Percentiles rank a stretch among this genome's conserved stretches.
Conservation (phyloP, 2,329 filamentous ascomycete species). For the Neopestalotiopsis clavispora region DNA sequence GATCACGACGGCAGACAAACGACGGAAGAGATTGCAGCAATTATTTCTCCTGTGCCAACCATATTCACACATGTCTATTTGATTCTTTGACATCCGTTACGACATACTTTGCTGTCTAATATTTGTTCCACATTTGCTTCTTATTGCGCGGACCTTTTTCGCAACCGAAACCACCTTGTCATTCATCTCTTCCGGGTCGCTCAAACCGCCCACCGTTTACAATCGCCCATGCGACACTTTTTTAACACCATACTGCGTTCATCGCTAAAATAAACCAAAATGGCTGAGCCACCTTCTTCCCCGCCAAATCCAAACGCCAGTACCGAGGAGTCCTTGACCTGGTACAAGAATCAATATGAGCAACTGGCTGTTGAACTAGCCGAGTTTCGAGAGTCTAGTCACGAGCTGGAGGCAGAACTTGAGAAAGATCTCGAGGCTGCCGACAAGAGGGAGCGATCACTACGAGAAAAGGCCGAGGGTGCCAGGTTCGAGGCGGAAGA, state of each 20-base stretch:
- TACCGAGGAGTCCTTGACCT: slow-evolving; percentile 79
- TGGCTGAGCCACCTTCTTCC: slow-evolving; percentile 67
- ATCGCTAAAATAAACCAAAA: slow-evolving; percentile 33
- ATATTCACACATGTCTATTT: slow-evolving; percentile 1
- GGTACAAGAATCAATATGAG: slow-evolving; percentile 97
- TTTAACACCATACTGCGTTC: not conserved
- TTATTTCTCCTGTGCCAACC: not conserved
- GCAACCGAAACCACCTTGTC: not conserved
- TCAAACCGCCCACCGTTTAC: not conserved
- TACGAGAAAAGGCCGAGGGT: slow-evolving; percentile 86
- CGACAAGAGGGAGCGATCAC: slow-evolving; percentile 85
- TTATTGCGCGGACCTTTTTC: not conserved
- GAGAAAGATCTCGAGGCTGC: slow-evolving; percentile 96
- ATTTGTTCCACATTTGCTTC: not conserved
- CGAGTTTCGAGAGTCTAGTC: slow-evolving; percentile 93
- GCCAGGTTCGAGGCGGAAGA: slow-evolving; percentile 91
- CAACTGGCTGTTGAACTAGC: slow-evolving; percentile 87
- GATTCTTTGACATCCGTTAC: slow-evolving; percentile 4
- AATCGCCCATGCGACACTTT: not conserved
- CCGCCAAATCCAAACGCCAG: slow-evolving; percentile 60
- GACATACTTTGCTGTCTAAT: slow-evolving; percentile 3
- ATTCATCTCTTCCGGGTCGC: not conserved
- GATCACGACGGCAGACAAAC: not conserved
- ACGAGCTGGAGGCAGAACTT: slow-evolving; percentile 90
- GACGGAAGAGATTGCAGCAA: not conserved